phyloP scores from a whole-genome alignment of 2,329 filamentous ascomycete genomes.

The Pseudopyricularia cyperi region DNA sequence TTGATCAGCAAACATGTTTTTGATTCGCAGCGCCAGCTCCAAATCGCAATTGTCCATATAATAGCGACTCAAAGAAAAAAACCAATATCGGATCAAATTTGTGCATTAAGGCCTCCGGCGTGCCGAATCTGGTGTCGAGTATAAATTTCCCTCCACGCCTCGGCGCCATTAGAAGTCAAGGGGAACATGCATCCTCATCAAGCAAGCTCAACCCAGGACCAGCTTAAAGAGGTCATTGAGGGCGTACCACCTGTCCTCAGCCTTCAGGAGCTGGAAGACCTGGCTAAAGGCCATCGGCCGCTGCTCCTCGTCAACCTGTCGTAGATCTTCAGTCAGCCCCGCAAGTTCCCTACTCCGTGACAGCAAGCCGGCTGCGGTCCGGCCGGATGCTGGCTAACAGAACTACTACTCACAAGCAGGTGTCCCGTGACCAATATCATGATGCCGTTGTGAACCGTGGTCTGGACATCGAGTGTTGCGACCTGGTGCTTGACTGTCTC shows the following conservation, averaged over 20 bases:
- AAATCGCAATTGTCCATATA: too few species aligned
- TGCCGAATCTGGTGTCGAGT: too few species aligned
- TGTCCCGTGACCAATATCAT: conserved; percentile 81
- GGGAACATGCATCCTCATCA: neutral
- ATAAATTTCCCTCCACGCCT: neutral
- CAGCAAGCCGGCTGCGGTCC: neutral
- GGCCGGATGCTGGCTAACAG: neutral
- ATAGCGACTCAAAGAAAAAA: too few species aligned
- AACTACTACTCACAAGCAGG: conserved; percentile 51
- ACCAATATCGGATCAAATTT: too few species aligned
- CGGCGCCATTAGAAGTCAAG: neutral
- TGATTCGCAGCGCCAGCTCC: too few species aligned
- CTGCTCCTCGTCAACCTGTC: conserved; percentile 71
- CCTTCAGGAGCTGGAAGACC: conserved; percentile 70
- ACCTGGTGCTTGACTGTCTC: conserved; percentile 68
- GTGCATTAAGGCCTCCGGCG: too few species aligned
- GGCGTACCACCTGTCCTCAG: conserved; percentile 59
- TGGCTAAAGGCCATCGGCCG: conserved; percentile 87
- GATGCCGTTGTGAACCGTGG: conserved; percentile 56
- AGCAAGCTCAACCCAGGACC: conserved; percentile 45
- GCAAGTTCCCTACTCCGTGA: too few species aligned
- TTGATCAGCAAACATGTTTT: too few species aligned
- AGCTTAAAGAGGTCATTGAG: conserved; percentile 94
- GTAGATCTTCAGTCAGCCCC: neutral
- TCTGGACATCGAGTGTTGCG: conserved; percentile 72